phyloP scores from a whole-genome alignment of 495 filamentous ascomycete genomes.

The Pyrenopolyporus hunteri region DNA sequence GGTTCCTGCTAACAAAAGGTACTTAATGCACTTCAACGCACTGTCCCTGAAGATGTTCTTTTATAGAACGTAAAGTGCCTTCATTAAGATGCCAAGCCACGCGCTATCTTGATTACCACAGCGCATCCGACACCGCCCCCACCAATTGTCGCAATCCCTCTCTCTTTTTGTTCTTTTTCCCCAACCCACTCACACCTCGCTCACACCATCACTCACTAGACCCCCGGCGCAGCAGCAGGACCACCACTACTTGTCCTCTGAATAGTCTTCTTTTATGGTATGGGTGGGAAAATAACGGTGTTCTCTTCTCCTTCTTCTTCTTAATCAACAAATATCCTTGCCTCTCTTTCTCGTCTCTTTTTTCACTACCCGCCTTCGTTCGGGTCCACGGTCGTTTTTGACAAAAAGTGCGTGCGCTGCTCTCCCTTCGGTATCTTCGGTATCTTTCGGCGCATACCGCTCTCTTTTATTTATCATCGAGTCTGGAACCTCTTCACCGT shows the following conservation, averaged over 20 bases:
- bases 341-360: conserved; percentile 16
- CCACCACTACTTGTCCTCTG: conserved; percentile 8
- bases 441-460: conserved; percentile 15
- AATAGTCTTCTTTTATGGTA: conserved; percentile 20
- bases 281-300: conserved; percentile 26
- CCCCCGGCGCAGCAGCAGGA: conserved; percentile 24
- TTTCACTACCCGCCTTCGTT: conserved; percentile 29
- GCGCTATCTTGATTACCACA: background rate
- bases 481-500: no score
- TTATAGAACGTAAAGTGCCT: no score
- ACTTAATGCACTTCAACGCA: background rate
- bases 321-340: background rate
- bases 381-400: conserved; percentile 20
- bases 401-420: conserved; percentile 4
- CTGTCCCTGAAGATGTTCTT: background rate
- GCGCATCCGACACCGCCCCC: conserved; percentile 4
- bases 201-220: conserved; percentile 5
- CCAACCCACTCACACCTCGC: background rate
- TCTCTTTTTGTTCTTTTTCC: conserved; percentile 2
- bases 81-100: background rate
- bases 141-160: conserved; percentile 6
- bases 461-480: conserved; percentile 14
- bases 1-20: conserved; percentile 17
- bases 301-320: conserved; percentile 22
- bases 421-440: background rate